Conservation (phyloP, 768 basidiomycete genomes). For the Mycena albidolilacea region DNA sequence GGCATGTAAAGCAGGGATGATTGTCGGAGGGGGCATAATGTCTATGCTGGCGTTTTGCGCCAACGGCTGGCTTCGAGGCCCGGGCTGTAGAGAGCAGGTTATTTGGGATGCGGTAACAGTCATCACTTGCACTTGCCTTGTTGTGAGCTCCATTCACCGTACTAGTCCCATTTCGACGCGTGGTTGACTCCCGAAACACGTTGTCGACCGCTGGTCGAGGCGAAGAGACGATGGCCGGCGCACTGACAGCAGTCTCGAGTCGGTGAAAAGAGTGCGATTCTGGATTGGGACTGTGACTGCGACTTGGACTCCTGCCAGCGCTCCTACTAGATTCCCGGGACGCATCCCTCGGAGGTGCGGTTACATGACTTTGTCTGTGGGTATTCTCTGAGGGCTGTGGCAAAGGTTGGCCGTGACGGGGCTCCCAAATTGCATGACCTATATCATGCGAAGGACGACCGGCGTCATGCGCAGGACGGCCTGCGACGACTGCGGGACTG, state of each 20-base stretch:
- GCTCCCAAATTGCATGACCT: slow-evolving; percentile 54
- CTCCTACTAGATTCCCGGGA: slow-evolving; percentile 72
- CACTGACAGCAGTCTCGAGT: slow-evolving; percentile 55
- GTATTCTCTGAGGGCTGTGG: slow-evolving; percentile 44
- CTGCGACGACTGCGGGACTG: slow-evolving; percentile 58
- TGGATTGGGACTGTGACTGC: slow-evolving; percentile 63
- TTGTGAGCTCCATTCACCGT: slow-evolving; percentile 55
- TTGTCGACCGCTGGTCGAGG: slow-evolving; percentile 41
- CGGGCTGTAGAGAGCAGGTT: slow-evolving; percentile 16
- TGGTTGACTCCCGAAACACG: neutral
- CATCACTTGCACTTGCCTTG: slow-evolving; percentile 42
- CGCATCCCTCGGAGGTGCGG: slow-evolving; percentile 60
- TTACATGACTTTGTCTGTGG: slow-evolving; percentile 33
- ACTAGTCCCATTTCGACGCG: slow-evolving; percentile 53
- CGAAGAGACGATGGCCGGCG: slow-evolving; percentile 55
- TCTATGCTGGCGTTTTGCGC: slow-evolving; percentile 41
- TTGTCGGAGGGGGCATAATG: slow-evolving; percentile 50
- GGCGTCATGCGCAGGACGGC: slow-evolving; percentile 64
- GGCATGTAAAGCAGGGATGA: slow-evolving; percentile 41
- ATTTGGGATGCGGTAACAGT: slow-evolving; percentile 7
- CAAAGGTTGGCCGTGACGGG: slow-evolving; percentile 41
- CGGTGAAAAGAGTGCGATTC: slow-evolving; percentile 71
- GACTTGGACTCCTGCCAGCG: slow-evolving; percentile 71
- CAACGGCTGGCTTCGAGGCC: slow-evolving; percentile 22
- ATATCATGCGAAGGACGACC: slow-evolving; percentile 58